Evolutionary conservation across 2,329 filamentous ascomycete species (phyloP), one percentile per base, ranked within the genome.

Genomic region (Blastomyces emzantsi): DNA sequence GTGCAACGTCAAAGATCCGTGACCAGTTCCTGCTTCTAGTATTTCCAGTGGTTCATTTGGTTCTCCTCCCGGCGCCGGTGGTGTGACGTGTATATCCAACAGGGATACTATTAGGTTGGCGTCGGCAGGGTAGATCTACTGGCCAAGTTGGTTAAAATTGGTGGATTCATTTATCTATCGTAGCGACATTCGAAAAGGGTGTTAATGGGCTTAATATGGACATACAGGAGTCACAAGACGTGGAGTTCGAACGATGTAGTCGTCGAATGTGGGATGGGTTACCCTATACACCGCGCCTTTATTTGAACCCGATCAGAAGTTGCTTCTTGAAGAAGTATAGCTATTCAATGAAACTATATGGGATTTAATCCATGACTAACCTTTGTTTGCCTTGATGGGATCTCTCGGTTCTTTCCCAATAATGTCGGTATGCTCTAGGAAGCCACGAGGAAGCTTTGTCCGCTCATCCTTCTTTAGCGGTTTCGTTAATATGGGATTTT

Each of bases 1-100:
- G 70, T 92, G 85, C 4, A 94, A 75, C 0, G 90, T 93, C 64
- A 94, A 76, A 43, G 87, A 87, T 64, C 90, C 90, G 79, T 92
- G 89, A n/a, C 90, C 90, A 3, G 90, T 94, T 19, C 90, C 90
- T 57, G 90, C 90, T 75, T 94, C 90, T 61, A 94, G 86, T 55
- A 94, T 89, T 71, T 93, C 88, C 15, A 92, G 74, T 0, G 81
- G 83, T 9, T 78, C 74, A 47, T 69, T 66, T 19, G 68, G 60
- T 25, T 69, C 47, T 60, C 66, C 66, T 7, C 72, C 70, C 6
- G 69, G 67, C 17, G 74, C 69, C 15, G 76, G 73, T 6, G 75
- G 72, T 2, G 78, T 72, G 39, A 85, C 83, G 72, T 93, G 87
- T 55, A 94, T 80, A 72, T 94, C 90, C 28, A 95, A 82, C 30